These are phyloP conservation scores for Galium porrigens DNA, from an alignment of 305 asterid species.

Conservation along the genomic window DNA sequence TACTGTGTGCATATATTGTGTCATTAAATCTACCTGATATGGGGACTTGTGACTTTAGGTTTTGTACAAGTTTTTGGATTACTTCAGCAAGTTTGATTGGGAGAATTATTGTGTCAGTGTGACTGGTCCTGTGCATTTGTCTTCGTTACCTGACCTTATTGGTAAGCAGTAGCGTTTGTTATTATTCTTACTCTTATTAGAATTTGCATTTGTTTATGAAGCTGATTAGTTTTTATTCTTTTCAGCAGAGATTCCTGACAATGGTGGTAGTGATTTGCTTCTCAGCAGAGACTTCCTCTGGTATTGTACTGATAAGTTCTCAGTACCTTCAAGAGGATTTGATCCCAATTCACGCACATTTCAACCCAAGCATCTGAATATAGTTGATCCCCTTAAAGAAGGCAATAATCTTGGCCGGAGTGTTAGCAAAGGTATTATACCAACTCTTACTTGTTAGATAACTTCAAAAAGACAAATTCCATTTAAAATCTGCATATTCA, in stretches of 20 bases:
- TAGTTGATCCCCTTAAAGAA: conserved; percentile 71
- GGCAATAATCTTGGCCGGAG: conserved; percentile 77
- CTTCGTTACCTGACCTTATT: conserved; percentile 45
- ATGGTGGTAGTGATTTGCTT: conserved; percentile 35
- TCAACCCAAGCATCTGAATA: conserved; percentile 55
- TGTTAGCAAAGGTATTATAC: conserved; percentile 51
- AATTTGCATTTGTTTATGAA: background rate
- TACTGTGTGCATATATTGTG: background rate
- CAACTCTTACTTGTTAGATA: background rate
- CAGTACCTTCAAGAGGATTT: conserved; percentile 43
- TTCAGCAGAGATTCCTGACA: conserved; percentile 59
- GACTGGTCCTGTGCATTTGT: conserved; percentile 48
- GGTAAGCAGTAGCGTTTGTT: conserved; percentile 35
- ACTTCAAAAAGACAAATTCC: background rate
- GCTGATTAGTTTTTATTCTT: conserved; percentile 11
- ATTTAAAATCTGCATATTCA: background rate
- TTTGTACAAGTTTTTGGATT: conserved; percentile 60
- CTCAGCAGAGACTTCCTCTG: conserved; percentile 51
- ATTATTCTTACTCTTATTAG: conserved; percentile 10
- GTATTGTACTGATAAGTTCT: conserved; percentile 34
- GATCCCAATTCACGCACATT: conserved; percentile 37
- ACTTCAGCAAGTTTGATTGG: conserved; percentile 78
- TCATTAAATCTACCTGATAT: conserved; percentile 18
- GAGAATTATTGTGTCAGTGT: conserved; percentile 53
- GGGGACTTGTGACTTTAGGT: conserved; percentile 34